Percentiles rank a stretch among this genome's conserved stretches.
Evolutionary conservation across 306 rosid species (phyloP).

Genomic region (Senna tora): DNA sequence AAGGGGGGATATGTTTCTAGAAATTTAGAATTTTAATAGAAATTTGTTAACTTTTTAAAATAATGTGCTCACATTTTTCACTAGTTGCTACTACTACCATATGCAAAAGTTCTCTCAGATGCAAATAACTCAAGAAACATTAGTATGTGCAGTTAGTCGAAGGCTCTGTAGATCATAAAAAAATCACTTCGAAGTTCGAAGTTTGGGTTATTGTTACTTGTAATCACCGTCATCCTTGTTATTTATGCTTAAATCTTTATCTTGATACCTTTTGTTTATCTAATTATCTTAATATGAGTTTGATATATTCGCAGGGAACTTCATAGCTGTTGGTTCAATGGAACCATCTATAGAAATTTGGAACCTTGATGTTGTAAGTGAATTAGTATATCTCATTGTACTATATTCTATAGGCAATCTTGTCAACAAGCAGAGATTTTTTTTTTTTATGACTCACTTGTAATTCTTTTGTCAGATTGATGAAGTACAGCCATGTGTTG

Average conservation of each 20-base stretch:
- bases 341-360: slow-evolving; percentile 89
- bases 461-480: slow-evolving; percentile 58
- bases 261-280: slow-evolving; percentile 28
- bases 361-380: slow-evolving; percentile 92
- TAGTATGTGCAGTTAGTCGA: not conserved
- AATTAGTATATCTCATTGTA: slow-evolving; percentile 14
- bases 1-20: slow-evolving; percentile 6
- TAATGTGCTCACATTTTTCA: slow-evolving; percentile 7
- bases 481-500: slow-evolving; percentile 77
- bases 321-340: slow-evolving; percentile 88
- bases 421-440: not conserved
- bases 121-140: not conserved
- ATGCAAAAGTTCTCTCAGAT: not conserved
- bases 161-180: slow-evolving; percentile 2
- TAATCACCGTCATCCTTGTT: not conserved
- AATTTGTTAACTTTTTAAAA: not conserved
- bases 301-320: slow-evolving; percentile 66
- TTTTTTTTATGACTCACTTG: slow-evolving; percentile 20
- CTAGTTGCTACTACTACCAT: not conserved
- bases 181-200: not conserved
- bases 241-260: slow-evolving; percentile 26
- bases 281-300: slow-evolving; percentile 18
- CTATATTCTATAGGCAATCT: slow-evolving; percentile 10
- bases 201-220: slow-evolving; percentile 1
- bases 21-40: not conserved